phyloP scores from a whole-genome alignment of 1,284 basidiomycete species.

The Cryptococcus jaspeensis region DNA sequence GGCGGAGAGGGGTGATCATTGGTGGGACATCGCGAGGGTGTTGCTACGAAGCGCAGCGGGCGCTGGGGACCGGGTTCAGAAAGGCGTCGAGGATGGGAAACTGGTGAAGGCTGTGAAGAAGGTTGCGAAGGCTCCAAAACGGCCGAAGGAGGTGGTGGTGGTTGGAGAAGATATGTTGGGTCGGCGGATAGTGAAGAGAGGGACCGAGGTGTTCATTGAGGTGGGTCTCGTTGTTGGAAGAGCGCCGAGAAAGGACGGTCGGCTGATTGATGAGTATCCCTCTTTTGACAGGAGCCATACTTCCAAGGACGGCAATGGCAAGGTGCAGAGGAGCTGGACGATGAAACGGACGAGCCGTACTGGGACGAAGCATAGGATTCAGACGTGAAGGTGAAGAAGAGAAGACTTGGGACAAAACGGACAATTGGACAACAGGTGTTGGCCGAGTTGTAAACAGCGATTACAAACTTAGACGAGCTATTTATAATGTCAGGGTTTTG shows the following conservation, averaged over 20 bases:
- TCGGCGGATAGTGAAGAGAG: conserved; percentile 10
- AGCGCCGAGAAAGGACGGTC: not conserved
- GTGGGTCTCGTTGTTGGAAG: conserved; percentile 1
- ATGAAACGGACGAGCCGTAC: conserved; percentile 26
- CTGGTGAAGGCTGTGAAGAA: too few relatives aligned
- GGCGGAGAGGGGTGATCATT: too few relatives aligned
- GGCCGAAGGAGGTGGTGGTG: not conserved
- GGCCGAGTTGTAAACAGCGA: not conserved
- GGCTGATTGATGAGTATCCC: not conserved
- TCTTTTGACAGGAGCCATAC: conserved; percentile 7
- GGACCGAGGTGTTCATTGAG: conserved; percentile 9
- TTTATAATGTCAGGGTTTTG: not conserved
- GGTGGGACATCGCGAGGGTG: too few relatives aligned
- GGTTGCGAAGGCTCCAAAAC: not conserved
- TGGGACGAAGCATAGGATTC: not conserved
- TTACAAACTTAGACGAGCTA: not conserved
- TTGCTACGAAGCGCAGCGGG: too few relatives aligned
- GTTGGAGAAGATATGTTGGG: conserved; percentile 8
- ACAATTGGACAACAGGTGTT: not conserved
- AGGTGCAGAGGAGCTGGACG: conserved; percentile 25
- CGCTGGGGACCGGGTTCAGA: too few relatives aligned
- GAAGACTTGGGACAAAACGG: not conserved
- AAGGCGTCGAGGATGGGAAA: too few relatives aligned
- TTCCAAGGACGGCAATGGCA: conserved; percentile 18
- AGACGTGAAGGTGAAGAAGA: not conserved